These are phyloP conservation scores for Coniochaeta hoffmannii DNA, from an alignment of 2,329 filamentous ascomycete genomes.

Conservation along the genomic window DNA sequence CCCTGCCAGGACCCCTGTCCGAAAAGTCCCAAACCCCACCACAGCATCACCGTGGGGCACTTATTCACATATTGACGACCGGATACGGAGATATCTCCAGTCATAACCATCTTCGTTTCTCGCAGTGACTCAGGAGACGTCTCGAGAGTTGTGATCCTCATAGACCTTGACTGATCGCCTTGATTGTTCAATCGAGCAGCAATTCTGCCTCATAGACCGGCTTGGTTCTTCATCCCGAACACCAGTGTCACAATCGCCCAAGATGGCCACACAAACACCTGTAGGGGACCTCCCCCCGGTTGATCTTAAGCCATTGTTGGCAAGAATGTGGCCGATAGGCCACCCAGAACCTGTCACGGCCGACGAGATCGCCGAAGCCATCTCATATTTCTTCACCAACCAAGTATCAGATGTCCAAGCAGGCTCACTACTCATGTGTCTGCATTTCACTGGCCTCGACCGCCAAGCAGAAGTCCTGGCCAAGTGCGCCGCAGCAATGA, in stretches of 20 bases:
- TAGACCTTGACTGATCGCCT: background rate
- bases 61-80: slow-evolving; percentile 1
- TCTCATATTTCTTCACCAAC: slow-evolving; percentile 88
- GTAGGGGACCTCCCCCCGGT: slow-evolving; percentile 19
- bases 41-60: background rate
- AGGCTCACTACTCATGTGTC: slow-evolving; percentile 76
- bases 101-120: background rate
- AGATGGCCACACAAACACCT: background rate
- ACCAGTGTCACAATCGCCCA: background rate
- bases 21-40: background rate
- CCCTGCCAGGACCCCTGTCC: background rate
- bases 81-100: background rate
- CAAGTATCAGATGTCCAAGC: slow-evolving; percentile 82
- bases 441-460: slow-evolving; percentile 88
- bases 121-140: background rate
- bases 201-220: background rate
- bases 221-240: background rate
- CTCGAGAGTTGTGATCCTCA: background rate
- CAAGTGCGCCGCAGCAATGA: slow-evolving; percentile 77
- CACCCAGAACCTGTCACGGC: slow-evolving; percentile 49
- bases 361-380: slow-evolving; percentile 79
- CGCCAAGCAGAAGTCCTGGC: slow-evolving; percentile 78
- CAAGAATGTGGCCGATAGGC: slow-evolving; percentile 59
- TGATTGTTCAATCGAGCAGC: background rate
- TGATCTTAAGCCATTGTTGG: slow-evolving; percentile 65